These are phyloP conservation scores for Hydrangea macrophylla DNA, from an alignment of 148 eudicot genomes.

Conservation along the genomic window DNA sequence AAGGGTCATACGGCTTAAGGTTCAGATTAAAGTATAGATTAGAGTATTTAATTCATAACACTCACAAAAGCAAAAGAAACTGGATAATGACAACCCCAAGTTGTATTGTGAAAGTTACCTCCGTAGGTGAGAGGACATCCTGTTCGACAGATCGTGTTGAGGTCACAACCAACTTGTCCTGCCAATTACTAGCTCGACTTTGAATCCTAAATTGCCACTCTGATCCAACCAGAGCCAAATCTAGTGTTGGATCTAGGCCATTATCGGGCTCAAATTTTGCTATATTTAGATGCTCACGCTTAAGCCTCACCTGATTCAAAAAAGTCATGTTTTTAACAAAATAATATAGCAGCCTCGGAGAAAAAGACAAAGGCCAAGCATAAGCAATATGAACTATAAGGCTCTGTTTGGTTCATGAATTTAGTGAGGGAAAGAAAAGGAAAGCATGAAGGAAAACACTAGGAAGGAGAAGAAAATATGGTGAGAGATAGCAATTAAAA, in stretches of 20 bases:
- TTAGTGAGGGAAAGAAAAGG: too few relatives aligned
- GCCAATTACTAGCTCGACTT: slow-evolving; percentile 99
- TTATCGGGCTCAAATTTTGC: slow-evolving; percentile 98
- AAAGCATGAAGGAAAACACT: neutral
- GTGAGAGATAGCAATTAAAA: too few relatives aligned
- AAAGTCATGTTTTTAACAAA: slow-evolving; percentile 4
- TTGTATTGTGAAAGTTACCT: slow-evolving; percentile 43
- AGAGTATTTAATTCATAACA: neutral
- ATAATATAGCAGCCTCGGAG: neutral
- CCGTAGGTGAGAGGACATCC: slow-evolving; percentile 90
- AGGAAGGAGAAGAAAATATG: too few relatives aligned
- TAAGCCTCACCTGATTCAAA: slow-evolving; percentile 75
- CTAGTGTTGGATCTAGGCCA: slow-evolving; percentile 91
- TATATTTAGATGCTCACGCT: slow-evolving; percentile 88
- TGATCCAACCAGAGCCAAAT: slow-evolving; percentile 94
- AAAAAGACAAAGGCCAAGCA: neutral
- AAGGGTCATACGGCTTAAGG: neutral
- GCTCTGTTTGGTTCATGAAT: too few relatives aligned
- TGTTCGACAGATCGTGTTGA: slow-evolving; percentile 97
- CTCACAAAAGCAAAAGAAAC: neutral
- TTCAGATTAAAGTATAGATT: neutral
- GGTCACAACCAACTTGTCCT: slow-evolving; percentile 93
- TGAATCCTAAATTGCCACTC: slow-evolving; percentile 99
- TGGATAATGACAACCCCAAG: neutral
- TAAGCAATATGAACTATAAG: too few relatives aligned